Evolutionary conservation across 179 eudicot species (phyloP), one percentile per base, ranked within the genome.

Genomic region (Carnegiea gigantea): DNA sequence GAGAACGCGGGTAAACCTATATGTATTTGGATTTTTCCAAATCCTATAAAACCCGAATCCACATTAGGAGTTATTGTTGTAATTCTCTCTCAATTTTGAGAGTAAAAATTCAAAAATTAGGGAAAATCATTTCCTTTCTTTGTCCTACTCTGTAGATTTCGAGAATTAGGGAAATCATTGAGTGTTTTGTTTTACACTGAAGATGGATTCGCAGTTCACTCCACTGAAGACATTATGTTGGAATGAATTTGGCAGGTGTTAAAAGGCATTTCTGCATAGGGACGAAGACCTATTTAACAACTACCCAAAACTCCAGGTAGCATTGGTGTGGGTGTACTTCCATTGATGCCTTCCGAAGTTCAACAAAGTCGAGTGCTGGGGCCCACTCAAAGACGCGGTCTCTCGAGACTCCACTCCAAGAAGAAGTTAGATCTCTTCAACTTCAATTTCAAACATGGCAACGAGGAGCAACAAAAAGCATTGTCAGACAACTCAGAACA

Each of bases 281-380:
- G 99, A 96, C 81, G 95, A 73, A 78, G 83, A 84, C 59, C 74
- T 96, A 87, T 88, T 96, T 78, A 94, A 88, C 83, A 89, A 85
- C 76, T 86, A 90, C 82, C 99, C 99, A 79, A 93, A 96, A 64
- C 65, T 96, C 24, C 83, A 91, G 30, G 95, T 92, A 9, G 89
- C 98, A 10, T 59, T 83, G 2, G 99, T 93, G n/a, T 94, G 95
- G 99, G 98, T 94, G 1, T 92, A 96, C 44, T 96, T 96, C 83
- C 99, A 96, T 82, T 96, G 98, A n/a, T 91, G 89, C 88, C 84
- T 89, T 60, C 91, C 89, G 23, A 96, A 94, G 40, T 96, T 89
- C 91, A 96, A 94, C 88, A 92, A 87, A 86, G 93, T 92, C n/a
- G 93, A 92, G 80, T 92, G 99, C 75, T 96, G 99, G 99, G 99